Base-by-base conservation (phyloP, 352 stramenopile genomes). In the Halophytophthora polymorphica region DNA sequence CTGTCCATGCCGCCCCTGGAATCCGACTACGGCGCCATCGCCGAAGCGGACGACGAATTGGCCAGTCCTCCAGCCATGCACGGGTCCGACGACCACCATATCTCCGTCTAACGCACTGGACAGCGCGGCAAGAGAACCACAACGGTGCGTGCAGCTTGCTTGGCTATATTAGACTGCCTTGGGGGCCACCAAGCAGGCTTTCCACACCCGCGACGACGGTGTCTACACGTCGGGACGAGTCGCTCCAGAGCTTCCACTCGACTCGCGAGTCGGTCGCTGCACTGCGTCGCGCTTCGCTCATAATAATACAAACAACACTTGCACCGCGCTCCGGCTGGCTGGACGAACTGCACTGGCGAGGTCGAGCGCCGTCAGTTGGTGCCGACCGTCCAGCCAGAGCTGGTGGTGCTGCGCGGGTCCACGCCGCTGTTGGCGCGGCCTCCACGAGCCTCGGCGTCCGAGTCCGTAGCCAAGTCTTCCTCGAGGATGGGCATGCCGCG, bases 401-500 rank as follows among this genome's bases (percentile, higher is more conserved):
- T 78, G 28, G 70, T 73, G 22, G 65, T 74, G 34, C 70, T 77
- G 37, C 70, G 66, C 12, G 59, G 69, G 36, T 75, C 66, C 19
- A 61, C 39, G 25, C 41, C 55, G 40, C 39, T 60, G 8, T 46
- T 56, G 40, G 42, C 45, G 14, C 61, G 50, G 15, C 40, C 38
- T 36, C 47, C 54, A 18, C 46, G 49, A 40, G 58, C 45, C 2
- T 36, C 49, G n/a, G 62, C 60, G 46, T 58, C 50, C 19, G 61
- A 50, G 22, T 57, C 58, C 4, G 64, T 53, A 23, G 77, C 70
- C 6, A 70, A 37, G 40, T 64, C 75, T 33, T 89, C 79, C 50
- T 90, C 79, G 42, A 88, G 61, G 46, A 90, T 87, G 2, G 76
- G 71, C 59, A 86, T 77, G 18, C 64, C 61, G 11, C 54, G 62